A percentile compares a stretch with the other conserved stretches of the same genome.
phyloP scores from a whole-genome alignment of 352 stramenopile genomes.

The Peronospora farinosa region DNA sequence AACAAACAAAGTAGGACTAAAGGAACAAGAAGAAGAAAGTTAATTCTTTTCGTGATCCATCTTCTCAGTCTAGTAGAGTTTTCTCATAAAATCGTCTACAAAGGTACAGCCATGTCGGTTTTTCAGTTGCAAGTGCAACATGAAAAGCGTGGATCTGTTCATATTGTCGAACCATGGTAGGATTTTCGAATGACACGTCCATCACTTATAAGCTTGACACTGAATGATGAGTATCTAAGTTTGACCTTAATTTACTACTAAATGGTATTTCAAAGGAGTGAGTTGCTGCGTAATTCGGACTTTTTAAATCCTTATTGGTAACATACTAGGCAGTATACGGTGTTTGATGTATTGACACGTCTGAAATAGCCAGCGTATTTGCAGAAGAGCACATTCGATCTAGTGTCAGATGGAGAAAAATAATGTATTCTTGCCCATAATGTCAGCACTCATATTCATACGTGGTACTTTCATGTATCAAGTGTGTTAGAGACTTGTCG shows the following conservation, averaged over 20 bases:
- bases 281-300: too few species aligned
- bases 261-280: too few species aligned
- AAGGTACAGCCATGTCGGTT: background rate
- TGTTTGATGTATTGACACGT: background rate
- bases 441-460: background rate
- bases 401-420: too few species aligned
- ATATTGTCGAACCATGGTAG: background rate
- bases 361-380: background rate
- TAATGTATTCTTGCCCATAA: background rate
- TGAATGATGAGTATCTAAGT: too few species aligned
- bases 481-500: background rate
- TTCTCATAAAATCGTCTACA: background rate
- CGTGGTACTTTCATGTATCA: background rate
- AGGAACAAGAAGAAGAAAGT: background rate
- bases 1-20: background rate
- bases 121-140: background rate
- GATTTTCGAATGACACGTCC: background rate
- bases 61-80: conserved; percentile 11
- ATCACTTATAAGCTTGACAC: too few species aligned
- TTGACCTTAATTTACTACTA: too few species aligned
- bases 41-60: background rate
- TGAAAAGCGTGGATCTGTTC: background rate
- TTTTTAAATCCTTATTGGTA: too few species aligned
- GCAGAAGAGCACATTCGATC: background rate
- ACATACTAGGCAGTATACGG: too few species aligned